Conservation (phyloP, 1,284 basidiomycete genomes). For the Malassezia caprae region DNA sequence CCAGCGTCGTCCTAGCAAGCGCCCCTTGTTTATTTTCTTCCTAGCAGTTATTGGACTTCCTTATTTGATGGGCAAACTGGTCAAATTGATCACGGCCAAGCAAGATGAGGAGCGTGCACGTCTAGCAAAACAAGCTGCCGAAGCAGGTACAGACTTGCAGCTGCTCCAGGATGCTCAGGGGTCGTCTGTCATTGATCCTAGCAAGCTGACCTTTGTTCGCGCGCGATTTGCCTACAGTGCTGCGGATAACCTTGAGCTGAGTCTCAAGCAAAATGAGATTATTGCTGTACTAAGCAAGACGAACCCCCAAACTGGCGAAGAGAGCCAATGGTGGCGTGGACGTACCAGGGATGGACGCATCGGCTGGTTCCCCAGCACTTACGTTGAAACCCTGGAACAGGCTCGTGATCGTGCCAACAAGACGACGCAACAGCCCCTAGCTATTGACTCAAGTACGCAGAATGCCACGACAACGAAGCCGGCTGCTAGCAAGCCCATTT, state of each 20-base stretch:
- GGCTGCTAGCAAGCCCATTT: neutral
- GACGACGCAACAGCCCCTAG: constrained; percentile 2
- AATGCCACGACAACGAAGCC: neutral
- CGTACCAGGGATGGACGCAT: constrained; percentile 82
- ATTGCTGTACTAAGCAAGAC: constrained; percentile 76
- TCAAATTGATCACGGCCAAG: constrained; percentile 65
- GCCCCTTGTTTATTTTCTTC: constrained; percentile 87
- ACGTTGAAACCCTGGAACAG: constrained; percentile 45
- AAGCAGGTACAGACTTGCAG: constrained; percentile 20
- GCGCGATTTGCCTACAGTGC: constrained; percentile 67
- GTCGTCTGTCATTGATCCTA: constrained; percentile 51
- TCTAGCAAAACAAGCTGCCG: constrained; percentile 48
- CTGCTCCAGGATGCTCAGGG: constrained; percentile 36
- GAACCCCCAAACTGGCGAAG: constrained; percentile 54
- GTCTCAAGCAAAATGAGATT: constrained; percentile 78
- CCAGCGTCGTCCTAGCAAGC: constrained; percentile 55
- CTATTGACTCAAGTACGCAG: constrained; percentile 5
- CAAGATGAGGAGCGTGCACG: constrained; percentile 50
- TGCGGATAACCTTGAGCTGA: constrained; percentile 61
- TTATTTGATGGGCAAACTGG: constrained; percentile 82
- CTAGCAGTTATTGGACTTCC: constrained; percentile 90
- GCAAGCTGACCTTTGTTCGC: constrained; percentile 71
- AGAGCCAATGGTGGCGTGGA: constrained; percentile 90
- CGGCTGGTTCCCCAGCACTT: constrained; percentile 85
- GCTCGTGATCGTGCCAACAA: constrained; percentile 37